Percentiles rank a stretch among this genome's conserved stretches.
These are phyloP conservation scores for Kodamaea anthophila DNA, from an alignment of 1,139 yeast genomes.

Conservation along the genomic window DNA sequence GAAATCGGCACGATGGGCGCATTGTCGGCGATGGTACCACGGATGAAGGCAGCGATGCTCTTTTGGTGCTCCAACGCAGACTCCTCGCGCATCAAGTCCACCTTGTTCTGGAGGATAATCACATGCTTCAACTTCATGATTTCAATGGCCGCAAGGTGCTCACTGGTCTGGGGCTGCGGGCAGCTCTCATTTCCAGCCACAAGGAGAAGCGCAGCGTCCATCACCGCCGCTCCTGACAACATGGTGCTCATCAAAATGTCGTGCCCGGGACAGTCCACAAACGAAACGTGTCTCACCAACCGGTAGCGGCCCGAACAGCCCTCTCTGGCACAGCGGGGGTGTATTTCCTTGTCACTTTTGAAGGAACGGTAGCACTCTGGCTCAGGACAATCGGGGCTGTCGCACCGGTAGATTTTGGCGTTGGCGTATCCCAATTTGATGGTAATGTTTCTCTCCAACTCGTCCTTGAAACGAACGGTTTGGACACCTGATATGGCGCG, in stretches of 20 bases:
- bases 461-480: slow-evolving; percentile 97
- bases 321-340: slow-evolving; percentile 83
- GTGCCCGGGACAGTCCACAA: slow-evolving; percentile 99
- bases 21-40: slow-evolving; percentile 98
- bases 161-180: slow-evolving; percentile 99
- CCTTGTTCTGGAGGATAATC: slow-evolving; percentile 94
- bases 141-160: slow-evolving; percentile 98
- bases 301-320: slow-evolving; percentile 83
- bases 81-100: slow-evolving; percentile 97
- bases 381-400: slow-evolving; percentile 79
- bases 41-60: slow-evolving; percentile 83
- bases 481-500: slow-evolving; percentile 99
- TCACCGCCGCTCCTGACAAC: slow-evolving; percentile 99
- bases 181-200: slow-evolving; percentile 99
- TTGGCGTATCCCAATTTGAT: slow-evolving; percentile 98
- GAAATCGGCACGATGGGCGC: slow-evolving; percentile 99
- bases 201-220: slow-evolving; percentile 96
- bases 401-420: slow-evolving; percentile 95
- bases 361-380: slow-evolving; percentile 94
- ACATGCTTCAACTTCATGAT: slow-evolving; percentile 98
- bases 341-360: slow-evolving; percentile 89
- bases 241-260: slow-evolving; percentile 99
- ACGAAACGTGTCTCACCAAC: slow-evolving; percentile 92
- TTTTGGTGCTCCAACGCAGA: slow-evolving; percentile 93
- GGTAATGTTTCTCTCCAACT: slow-evolving; percentile 97